These are phyloP conservation scores for Catenaria anguillulae DNA, from an alignment of 371 early-diverging fungal genomes.

Conservation along the genomic window DNA sequence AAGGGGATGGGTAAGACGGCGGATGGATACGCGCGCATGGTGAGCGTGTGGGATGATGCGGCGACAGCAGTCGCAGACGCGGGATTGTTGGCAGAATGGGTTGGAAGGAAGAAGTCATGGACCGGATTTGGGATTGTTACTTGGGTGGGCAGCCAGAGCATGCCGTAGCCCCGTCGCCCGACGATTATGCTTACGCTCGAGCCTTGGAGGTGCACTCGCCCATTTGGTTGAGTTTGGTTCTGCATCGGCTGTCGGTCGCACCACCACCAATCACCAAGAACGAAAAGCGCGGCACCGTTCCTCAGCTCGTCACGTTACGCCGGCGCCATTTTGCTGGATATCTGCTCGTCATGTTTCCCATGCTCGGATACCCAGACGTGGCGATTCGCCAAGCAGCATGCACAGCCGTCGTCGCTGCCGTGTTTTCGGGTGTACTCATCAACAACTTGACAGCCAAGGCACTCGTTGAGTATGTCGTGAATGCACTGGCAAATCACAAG, in stretches of 20 bases:
- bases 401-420: not conserved
- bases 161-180: not conserved
- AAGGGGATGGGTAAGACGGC: not conserved
- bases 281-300: not conserved
- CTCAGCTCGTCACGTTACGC: not conserved
- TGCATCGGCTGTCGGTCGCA: not conserved
- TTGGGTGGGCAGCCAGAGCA: not conserved
- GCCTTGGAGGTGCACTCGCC: not conserved
- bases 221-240: not conserved
- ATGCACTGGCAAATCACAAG: not conserved
- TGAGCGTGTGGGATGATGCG: not conserved
- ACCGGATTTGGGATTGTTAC: not conserved
- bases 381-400: not conserved
- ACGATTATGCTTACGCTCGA: not conserved
- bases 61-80: not conserved
- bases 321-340: not conserved
- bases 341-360: not conserved
- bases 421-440: not conserved
- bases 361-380: slow-evolving; percentile 1
- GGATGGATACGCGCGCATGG: not conserved
- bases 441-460: not conserved
- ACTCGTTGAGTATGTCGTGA: not conserved
- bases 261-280: not conserved
- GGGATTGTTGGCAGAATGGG: not conserved
- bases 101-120: not conserved